phyloP scores from a whole-genome alignment of 2,329 filamentous ascomycete genomes.

The Ophiocordyceps camponoti-leonardi region DNA sequence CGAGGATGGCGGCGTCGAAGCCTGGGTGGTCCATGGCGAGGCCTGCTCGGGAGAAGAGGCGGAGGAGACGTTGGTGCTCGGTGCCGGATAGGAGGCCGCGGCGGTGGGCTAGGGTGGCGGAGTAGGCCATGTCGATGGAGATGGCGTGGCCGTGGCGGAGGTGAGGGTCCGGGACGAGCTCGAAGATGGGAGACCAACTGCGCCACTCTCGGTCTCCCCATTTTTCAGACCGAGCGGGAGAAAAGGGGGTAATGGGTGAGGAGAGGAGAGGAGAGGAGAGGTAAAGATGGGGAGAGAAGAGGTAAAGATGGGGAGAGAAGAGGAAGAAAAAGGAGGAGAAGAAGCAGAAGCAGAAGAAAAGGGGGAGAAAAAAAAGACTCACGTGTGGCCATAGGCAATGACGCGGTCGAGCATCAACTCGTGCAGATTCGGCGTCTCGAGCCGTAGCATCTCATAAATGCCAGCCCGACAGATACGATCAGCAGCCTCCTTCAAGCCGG shows the following conservation, averaged over 20 bases:
- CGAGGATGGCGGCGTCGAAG: conserved; percentile 48
- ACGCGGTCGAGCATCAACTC: conserved; percentile 57
- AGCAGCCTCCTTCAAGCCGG: conserved; percentile 41
- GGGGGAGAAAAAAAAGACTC: conserved; percentile 9
- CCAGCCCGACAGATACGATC: conserved; percentile 52
- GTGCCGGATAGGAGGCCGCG: conserved; percentile 41
- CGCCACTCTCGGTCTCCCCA: background rate
- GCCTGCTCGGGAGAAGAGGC: conserved; percentile 51
- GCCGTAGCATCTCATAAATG: conserved; percentile 56
- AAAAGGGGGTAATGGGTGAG: background rate
- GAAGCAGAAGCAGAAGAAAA: too few relatives aligned
- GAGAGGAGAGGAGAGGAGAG: background rate
- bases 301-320: too few relatives aligned
- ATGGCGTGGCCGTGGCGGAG: conserved; percentile 59
- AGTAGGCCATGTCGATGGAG: conserved; percentile 62
- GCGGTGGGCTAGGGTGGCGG: conserved; percentile 46
- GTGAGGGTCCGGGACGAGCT: conserved; percentile 50
- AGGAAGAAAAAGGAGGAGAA: too few relatives aligned
- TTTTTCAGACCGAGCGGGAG: background rate
- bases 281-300: too few relatives aligned
- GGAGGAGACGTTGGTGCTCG: conserved; percentile 46
- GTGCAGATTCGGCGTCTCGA: conserved; percentile 57
- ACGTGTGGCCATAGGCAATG: conserved; percentile 59
- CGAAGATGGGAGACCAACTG: conserved; percentile 55
- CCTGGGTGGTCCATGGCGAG: conserved; percentile 54